Base-by-base conservation (phyloP, 2,329 filamentous ascomycete species). In the Daldinia eschscholtzii region DNA sequence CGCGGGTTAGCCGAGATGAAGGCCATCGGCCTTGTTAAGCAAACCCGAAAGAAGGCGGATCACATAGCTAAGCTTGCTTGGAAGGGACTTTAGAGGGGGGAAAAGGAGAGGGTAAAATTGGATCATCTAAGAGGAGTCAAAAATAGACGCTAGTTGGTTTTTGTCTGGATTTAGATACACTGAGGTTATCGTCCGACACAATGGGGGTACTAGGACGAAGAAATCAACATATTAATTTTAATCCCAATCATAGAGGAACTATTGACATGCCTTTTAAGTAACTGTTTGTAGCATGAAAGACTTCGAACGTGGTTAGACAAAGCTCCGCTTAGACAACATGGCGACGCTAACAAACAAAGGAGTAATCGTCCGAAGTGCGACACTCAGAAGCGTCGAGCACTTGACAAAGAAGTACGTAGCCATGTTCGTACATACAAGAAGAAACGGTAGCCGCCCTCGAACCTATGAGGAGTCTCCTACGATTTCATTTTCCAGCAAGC, bases 1-100 rank as follows among this genome's bases (percentile, higher is more conserved):
- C 87, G 90, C 68, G 92, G 88, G 4, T 80, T 98, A 70, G 93
- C 95, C 0, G 96, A 99, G 80, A 80, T 99, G 78, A 91, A 91
- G 79, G 88, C 91, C 61, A 84, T 99, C 75, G 96, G 96, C 6
- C 91, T 98, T 81, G 87, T 98, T 68, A 98, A 96, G 83, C 86
- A 87, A 68, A 98, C 92, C 76, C 92, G 91, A 81, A 97, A 94
- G 84, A 97, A 97, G 84, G 89, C 90, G 26, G 96, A 98, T 78
- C 95, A 98, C 81, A 83, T 98, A 73, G 91, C 93, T 42, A 98
- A 98, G 83, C 85, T 94, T 58, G 77, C 77, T 12, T 79, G 78
- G 89, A 94, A 92, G 78, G 96, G 95, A 74, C 82, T 96, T 68
- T 88, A 79, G 77, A 62, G 30, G 23, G 15, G 46, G 26, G 30